phyloP scores from a whole-genome alignment of 352 stramenopile species.

The Phytopythium montanum region DNA sequence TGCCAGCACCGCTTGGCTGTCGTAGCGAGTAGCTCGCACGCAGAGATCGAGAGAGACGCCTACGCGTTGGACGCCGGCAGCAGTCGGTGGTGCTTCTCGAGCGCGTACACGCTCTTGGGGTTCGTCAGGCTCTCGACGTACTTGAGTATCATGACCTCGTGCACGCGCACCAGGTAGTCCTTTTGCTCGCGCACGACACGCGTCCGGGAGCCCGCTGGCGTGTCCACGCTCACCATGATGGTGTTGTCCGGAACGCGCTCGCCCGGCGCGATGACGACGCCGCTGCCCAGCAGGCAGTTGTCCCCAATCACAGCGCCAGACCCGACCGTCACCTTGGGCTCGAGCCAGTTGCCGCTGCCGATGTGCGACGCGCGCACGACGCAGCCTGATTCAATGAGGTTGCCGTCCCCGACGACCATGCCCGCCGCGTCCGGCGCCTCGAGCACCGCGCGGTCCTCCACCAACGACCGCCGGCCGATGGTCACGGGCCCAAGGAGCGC shows the following conservation, averaged over 20 bases:
- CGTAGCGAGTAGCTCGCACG: not conserved
- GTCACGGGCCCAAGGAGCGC: constrained; percentile 33
- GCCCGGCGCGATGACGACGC: constrained; percentile 62
- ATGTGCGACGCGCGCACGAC: constrained; percentile 50
- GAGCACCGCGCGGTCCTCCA: constrained; percentile 62
- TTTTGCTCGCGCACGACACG: constrained; percentile 60
- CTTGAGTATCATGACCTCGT: constrained; percentile 52
- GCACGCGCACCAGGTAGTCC: constrained; percentile 58
- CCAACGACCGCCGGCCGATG: constrained; percentile 66
- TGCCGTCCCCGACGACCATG: constrained; percentile 59
- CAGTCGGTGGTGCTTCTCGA: constrained; percentile 78
- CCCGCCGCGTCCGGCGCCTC: constrained; percentile 15
- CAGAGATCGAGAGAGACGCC: not conserved
- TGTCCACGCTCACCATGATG: constrained; percentile 63
- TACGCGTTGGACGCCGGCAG: constrained; percentile 14
- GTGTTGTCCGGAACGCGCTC: constrained; percentile 69
- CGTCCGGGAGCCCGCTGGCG: constrained; percentile 15
- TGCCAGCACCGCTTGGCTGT: not conserved
- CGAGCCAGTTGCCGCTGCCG: constrained; percentile 73
- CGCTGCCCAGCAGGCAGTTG: constrained; percentile 80
- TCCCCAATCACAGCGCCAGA: constrained; percentile 64
- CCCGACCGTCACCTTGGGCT: constrained; percentile 52
- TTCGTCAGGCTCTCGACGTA: constrained; percentile 77
- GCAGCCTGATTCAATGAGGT: constrained; percentile 80
- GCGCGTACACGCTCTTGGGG: constrained; percentile 63